Evolutionary conservation across 805 yeast species (phyloP), one percentile per base, ranked within the genome.

Genomic region (Wickerhamiella parazyma): DNA sequence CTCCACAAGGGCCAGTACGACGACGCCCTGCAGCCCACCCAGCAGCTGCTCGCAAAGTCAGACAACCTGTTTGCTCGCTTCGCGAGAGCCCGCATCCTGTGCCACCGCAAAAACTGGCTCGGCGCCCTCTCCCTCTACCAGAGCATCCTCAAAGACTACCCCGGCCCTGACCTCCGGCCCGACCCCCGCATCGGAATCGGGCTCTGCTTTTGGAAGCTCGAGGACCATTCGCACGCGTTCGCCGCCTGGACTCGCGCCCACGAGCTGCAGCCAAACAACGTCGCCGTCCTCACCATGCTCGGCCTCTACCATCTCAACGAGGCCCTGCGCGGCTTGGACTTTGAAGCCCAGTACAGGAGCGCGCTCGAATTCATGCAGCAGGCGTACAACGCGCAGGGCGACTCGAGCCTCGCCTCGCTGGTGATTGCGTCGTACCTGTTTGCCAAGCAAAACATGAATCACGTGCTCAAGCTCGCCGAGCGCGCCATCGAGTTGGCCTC

Each of bases 121-220:
- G 76, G 72, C 5, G 86, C 95, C 12, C 70, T 91, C 54, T 79
- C 78, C 58, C 60, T 82, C 25, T 91, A 83, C 62, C 99, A 91
- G 66, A 81, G 80, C 50, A 78, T 82, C 6, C 67, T 91, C 50
- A 70, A 78, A 26, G 67, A 78, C 40, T 78, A 85, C 49, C 96
- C 96, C 2, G 41, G 49, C 18, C 58, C 80, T 52, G 72, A 73
- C 52, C 44, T 51, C 33, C 39, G 47, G 19, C 96, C 97, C 4
- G 96, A 89, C 63, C 93, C 96, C 16, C 71, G 99, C 61, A 72
- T 91, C 48, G 99, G 97, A 22, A 75, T 89, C 48, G 99, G 98
- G 28, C 65, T 91, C 50, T 87, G 96, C 61, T 89, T 78, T 58
- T 91, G 96, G 96, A 74, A 74, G 48, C 65, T 91, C 48, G 80